Conservation (phyloP, 2,329 filamentous ascomycete genomes). For the Amauroascus verrucosus region DNA sequence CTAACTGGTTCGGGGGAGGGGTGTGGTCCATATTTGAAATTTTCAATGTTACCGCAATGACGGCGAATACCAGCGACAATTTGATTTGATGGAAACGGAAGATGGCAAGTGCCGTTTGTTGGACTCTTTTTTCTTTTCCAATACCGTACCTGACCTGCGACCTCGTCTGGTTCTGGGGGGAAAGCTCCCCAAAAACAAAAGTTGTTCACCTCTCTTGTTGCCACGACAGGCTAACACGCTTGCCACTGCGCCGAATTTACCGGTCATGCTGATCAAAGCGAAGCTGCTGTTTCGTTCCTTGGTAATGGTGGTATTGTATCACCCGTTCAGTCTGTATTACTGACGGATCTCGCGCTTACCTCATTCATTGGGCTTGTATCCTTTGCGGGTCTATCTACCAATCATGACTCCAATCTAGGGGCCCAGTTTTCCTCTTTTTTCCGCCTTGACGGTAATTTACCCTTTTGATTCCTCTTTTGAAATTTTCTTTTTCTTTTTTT, state of each 20-base stretch:
- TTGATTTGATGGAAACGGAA: background rate
- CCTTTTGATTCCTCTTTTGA: background rate
- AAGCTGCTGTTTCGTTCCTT: background rate
- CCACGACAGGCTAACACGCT: background rate
- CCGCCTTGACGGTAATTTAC: background rate
- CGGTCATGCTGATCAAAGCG: background rate
- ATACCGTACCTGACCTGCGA: background rate
- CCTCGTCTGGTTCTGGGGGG: background rate
- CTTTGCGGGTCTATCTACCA: slow-evolving; percentile 6
- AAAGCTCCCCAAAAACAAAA: background rate
- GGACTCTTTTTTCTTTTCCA: background rate
- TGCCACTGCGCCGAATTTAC: slow-evolving; percentile 5
- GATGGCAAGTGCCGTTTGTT: background rate
- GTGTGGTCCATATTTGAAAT: background rate
- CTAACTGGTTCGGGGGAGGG: background rate
- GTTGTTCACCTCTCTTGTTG: background rate
- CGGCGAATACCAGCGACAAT: background rate
- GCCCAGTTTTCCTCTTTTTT: background rate
- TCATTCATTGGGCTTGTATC: background rate
- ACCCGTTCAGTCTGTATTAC: background rate
- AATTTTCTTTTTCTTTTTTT: slow-evolving; percentile 9
- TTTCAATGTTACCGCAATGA: background rate
- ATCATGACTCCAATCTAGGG: background rate
- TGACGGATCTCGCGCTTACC: slow-evolving; percentile 10
- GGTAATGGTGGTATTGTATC: background rate